Evolutionary conservation across 1,139 yeast species (phyloP), one percentile per base, ranked within the genome.

Genomic region (Candida sp.): DNA sequence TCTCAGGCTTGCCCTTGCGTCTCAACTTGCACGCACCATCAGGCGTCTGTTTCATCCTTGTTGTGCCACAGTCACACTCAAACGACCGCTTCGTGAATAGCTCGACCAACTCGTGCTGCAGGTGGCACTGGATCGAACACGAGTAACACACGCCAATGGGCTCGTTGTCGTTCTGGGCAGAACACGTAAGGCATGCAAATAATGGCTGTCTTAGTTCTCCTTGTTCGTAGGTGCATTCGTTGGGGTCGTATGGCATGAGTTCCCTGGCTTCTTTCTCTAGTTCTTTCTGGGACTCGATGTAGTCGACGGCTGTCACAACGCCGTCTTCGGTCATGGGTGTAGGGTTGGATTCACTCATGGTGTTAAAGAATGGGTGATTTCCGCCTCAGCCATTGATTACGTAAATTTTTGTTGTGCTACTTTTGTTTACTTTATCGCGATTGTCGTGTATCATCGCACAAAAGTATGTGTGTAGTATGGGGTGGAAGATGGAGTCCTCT

Each of bases 1-100:
- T 7, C 3, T 23, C 34, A n/a, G 39, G 43, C 25, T 46, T 49
- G 5, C 34, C 50, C 12, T 42, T 38, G 56, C 73, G 67, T 44
- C 97, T 73, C 53, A 92, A 64, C 44, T 77, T 76, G 67, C 98
- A 93, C 2, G 81, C 84, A 12, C 86, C 86, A 58, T 71, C 68
- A 1, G 63, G 57, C 3, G 73, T 62, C 7, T 64, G 61, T 2
- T 60, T 49, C 76, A 84, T 78, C 47, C 86, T 72, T 7, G 85
- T 80, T 1, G 99, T 92, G 1, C 99, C 99, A 68, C 99, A 96
- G 64, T 94, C 99, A 67, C 99, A 94, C 0, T 85, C 84, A 66
- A 90, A 90, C 44, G 78, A 69, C 47, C 99, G 78, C 64, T 92
- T 92, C 12, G 93, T 79, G 65, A 90, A 90, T 35, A 94, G 73